These are phyloP conservation scores for Vishniacozyma victoriae DNA, from an alignment of 768 basidiomycete genomes.

Conservation along the genomic window DNA sequence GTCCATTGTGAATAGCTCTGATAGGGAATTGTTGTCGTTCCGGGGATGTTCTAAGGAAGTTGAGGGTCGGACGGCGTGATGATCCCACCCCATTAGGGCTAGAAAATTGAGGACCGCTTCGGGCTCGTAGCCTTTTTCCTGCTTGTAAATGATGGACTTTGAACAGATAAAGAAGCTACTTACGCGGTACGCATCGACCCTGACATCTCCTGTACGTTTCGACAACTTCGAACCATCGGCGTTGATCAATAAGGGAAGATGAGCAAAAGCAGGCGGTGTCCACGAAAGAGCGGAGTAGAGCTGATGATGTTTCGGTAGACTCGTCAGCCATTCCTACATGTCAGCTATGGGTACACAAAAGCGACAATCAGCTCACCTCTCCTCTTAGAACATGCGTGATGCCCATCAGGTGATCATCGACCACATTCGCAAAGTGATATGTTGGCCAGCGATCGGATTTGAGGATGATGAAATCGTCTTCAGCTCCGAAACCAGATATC, in stretches of 20 bases:
- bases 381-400: slow-evolving; percentile 93
- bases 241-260: slow-evolving; percentile 84
- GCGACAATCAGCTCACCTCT: slow-evolving; percentile 55
- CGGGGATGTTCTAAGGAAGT: slow-evolving; percentile 7
- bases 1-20: slow-evolving; percentile 49
- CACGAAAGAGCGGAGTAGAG: slow-evolving; percentile 74
- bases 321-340: slow-evolving; percentile 87
- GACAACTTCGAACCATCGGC: slow-evolving; percentile 89
- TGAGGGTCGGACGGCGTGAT: slow-evolving; percentile 47
- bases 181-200: slow-evolving; percentile 9
- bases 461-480: slow-evolving; percentile 81
- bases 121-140: slow-evolving; percentile 87
- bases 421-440: slow-evolving; percentile 91
- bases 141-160: slow-evolving; percentile 9
- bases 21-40: slow-evolving; percentile 30
- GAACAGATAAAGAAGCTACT: neutral
- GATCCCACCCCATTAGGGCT: slow-evolving; percentile 89
- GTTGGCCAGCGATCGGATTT: slow-evolving; percentile 93
- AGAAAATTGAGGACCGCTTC: slow-evolving; percentile 86
- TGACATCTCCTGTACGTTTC: slow-evolving; percentile 78
- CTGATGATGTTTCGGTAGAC: slow-evolving; percentile 82
- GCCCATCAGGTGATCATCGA: slow-evolving; percentile 93
- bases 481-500: slow-evolving; percentile 7
- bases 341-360: neutral
- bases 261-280: slow-evolving; percentile 72